Conservation (phyloP, 2,329 filamentous ascomycete genomes). For the Stagonosporopsis rhizophila region DNA sequence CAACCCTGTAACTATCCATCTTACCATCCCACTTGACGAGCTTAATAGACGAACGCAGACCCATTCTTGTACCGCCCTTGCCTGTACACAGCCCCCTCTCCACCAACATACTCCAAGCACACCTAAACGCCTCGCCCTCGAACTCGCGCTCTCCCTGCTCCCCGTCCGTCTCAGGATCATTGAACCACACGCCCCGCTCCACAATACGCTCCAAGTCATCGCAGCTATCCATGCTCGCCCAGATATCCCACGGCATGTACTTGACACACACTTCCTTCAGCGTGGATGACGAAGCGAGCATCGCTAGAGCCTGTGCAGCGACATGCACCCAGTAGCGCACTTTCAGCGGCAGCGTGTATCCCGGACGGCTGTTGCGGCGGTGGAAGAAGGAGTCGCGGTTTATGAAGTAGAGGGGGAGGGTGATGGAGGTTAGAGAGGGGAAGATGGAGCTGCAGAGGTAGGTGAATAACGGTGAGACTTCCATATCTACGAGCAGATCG, state of each 20-base stretch:
- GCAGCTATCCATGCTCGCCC: constrained; percentile 44
- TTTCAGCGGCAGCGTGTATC: constrained; percentile 37
- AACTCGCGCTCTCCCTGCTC: constrained; percentile 28
- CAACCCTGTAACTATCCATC: constrained; percentile 38
- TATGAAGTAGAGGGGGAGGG: constrained; percentile 45
- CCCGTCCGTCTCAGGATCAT: constrained; percentile 23
- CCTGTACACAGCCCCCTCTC: constrained; percentile 12
- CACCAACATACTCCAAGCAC: constrained; percentile 32
- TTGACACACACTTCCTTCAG: constrained; percentile 36
- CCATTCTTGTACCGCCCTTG: constrained; percentile 8
- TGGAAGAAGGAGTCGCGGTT: constrained; percentile 31
- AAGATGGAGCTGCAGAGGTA: constrained; percentile 41
- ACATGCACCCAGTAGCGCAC: constrained; percentile 46
- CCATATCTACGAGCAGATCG: constrained; percentile 39
- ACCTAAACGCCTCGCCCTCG: constrained; percentile 44
- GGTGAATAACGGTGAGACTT: constrained; percentile 45
- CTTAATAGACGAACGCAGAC: constrained; percentile 20
- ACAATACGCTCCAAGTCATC: constrained; percentile 39
- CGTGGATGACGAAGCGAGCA: constrained; percentile 23
- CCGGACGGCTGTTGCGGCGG: constrained; percentile 32
- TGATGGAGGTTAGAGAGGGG: constrained; percentile 34
- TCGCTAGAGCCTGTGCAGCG: constrained; percentile 37
- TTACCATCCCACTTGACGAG: constrained; percentile 44
- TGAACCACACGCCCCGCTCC: constrained; percentile 40
- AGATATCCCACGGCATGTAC: constrained; percentile 45